Conservation (phyloP, 1,284 basidiomycete species). For the Tremellales sp. region DNA sequence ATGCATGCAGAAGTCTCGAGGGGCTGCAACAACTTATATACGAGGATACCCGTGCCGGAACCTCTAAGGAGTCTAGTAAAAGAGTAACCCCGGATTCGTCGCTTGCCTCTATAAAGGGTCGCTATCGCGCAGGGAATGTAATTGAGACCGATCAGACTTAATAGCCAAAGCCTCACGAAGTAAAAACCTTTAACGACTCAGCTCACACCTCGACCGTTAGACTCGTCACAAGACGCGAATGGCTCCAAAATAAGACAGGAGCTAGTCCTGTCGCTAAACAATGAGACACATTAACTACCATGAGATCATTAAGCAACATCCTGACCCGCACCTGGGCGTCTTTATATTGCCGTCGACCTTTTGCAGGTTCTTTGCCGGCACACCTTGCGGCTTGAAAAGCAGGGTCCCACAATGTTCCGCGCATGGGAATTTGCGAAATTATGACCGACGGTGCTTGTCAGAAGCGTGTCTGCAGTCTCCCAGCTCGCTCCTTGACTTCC, state of each 20-base stretch:
- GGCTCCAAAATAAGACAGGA: constrained; percentile 16
- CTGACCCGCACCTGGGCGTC: constrained; percentile 4
- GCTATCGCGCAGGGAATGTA: constrained; percentile 8
- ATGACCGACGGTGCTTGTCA: constrained; percentile 17
- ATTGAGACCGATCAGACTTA: not conserved
- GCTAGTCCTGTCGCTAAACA: constrained; percentile 13
- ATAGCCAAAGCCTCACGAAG: constrained; percentile 10
- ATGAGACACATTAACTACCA: constrained; percentile 15
- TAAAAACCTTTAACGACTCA: constrained; percentile 10
- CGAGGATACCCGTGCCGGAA: too few relatives aligned
- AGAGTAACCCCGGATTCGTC: constrained; percentile 8
- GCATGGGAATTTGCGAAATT: constrained; percentile 9
- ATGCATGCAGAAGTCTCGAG: not conserved
- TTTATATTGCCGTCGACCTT: not conserved
- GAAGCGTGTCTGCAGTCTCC: constrained; percentile 7
- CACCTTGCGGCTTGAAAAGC: constrained; percentile 10
- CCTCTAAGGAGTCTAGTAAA: too few relatives aligned
- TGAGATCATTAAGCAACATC: constrained; percentile 14
- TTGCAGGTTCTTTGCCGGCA: constrained; percentile 12
- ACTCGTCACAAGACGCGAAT: constrained; percentile 21
- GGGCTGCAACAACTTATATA: not conserved
- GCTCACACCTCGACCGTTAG: not conserved
- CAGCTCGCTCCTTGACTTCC: not conserved
- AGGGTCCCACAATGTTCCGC: constrained; percentile 11
- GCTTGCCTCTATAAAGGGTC: constrained; percentile 13